These are phyloP conservation scores for Oryza glaberrima DNA, from an alignment of 176 grass and related monocot species.

Conservation along the genomic window DNA sequence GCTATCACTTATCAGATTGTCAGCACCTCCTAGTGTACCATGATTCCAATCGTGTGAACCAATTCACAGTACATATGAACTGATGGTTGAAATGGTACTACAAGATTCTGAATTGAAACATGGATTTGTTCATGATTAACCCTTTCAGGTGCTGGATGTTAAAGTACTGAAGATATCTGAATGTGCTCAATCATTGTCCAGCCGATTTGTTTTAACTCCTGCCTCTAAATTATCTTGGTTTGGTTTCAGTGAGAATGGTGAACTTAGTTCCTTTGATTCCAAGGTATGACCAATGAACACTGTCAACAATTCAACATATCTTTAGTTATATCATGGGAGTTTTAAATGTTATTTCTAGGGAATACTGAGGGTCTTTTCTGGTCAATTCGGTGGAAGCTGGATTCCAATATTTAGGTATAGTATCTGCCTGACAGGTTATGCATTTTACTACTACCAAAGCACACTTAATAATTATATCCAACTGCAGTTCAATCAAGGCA, in stretches of 20 bases:
- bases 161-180: constrained; percentile 71
- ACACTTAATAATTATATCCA: constrained; percentile 33
- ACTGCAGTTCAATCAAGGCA: constrained; percentile 72
- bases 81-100: constrained; percentile 3
- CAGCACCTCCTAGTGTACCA: neutral
- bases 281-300: constrained; percentile 50
- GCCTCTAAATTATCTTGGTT: constrained; percentile 82
- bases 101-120: constrained; percentile 27
- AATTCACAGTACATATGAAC: neutral
- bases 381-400: constrained; percentile 81
- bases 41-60: neutral
- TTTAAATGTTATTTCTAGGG: constrained; percentile 59
- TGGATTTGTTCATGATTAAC: constrained; percentile 25
- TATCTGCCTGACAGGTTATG: constrained; percentile 20
- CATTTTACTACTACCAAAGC: constrained; percentile 25
- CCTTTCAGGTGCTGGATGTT: constrained; percentile 74
- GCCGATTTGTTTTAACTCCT: constrained; percentile 68
- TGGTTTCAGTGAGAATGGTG: constrained; percentile 93
- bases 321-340: constrained; percentile 28
- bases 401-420: constrained; percentile 93
- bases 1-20: neutral
- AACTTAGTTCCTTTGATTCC: constrained; percentile 88
- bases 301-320: constrained; percentile 13
- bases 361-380: constrained; percentile 72
- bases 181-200: constrained; percentile 48